Conservation (phyloP, 176 grass and related monocot species). For the Poa pratensis region DNA sequence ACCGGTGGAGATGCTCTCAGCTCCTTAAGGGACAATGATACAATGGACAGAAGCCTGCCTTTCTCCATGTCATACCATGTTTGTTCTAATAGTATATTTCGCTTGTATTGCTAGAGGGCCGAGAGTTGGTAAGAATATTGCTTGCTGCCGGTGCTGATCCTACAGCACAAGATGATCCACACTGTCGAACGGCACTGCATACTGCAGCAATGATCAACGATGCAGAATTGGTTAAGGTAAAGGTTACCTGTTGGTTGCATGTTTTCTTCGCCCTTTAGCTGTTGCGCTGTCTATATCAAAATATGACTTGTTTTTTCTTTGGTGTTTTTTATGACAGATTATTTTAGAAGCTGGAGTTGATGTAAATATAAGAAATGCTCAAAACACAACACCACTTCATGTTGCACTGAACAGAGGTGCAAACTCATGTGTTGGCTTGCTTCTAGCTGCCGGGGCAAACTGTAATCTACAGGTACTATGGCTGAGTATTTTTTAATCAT, state of each 20-base stretch:
- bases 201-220: constrained; percentile 99
- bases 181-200: constrained; percentile 90
- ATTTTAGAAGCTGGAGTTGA: constrained; percentile 93
- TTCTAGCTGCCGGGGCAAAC: constrained; percentile 93
- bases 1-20: background rate
- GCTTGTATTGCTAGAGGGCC: constrained; percentile 71
- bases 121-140: constrained; percentile 90
- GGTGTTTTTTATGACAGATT: constrained; percentile 63
- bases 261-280: constrained; percentile 20
- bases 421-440: constrained; percentile 93
- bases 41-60: constrained; percentile 8
- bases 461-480: constrained; percentile 88
- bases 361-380: constrained; percentile 97
- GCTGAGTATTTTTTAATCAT: background rate
- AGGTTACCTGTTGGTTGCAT: constrained; percentile 16
- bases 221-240: constrained; percentile 93
- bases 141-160: constrained; percentile 94
- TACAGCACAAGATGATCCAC: constrained; percentile 81
- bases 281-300: constrained; percentile 22
- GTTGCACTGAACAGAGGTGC: constrained; percentile 96
- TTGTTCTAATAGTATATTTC: constrained; percentile 42
- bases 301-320: constrained; percentile 19
- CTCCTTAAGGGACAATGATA: constrained; percentile 21
- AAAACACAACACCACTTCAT: constrained; percentile 95
- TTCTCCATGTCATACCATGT: constrained; percentile 19